Evolutionary conservation across 345 rosid genomes (phyloP).

Genomic region (Euphorbia pulcherrima): DNA sequence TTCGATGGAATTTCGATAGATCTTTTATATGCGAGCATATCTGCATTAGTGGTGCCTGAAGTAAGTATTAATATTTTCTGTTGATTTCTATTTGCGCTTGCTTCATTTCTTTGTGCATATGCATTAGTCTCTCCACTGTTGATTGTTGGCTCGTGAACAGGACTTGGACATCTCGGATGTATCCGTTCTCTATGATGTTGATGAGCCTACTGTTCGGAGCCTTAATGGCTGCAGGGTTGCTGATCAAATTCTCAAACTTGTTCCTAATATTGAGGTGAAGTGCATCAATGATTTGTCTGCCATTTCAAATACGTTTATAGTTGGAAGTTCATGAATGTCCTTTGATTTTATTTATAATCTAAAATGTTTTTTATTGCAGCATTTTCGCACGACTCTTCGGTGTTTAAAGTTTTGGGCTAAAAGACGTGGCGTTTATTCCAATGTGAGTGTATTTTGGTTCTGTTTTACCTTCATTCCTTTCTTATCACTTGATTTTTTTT

Average conservation of each 20-base stretch:
- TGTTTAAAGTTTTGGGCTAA: constrained; percentile 72
- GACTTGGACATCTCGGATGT: constrained; percentile 75
- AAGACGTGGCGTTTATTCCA: constrained; percentile 69
- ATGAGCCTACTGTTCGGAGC: constrained; percentile 89
- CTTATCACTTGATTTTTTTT: not conserved
- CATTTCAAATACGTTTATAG: not conserved
- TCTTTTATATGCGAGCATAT: constrained; percentile 89
- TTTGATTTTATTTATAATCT: not conserved
- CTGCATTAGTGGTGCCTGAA: constrained; percentile 74
- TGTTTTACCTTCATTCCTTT: not conserved
- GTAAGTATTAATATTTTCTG: constrained; percentile 37
- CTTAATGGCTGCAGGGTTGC: constrained; percentile 99
- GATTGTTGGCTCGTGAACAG: constrained; percentile 37
- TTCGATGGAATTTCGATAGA: constrained; percentile 86
- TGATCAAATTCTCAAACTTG: constrained; percentile 86
- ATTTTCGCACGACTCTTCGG: constrained; percentile 55
- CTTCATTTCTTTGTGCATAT: not conserved
- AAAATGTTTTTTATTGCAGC: constrained; percentile 38
- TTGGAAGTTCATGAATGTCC: not conserved
- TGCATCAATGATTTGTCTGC: constrained; percentile 3
- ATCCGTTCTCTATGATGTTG: constrained; percentile 64
- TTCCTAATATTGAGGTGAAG: constrained; percentile 81
- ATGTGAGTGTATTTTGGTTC: constrained; percentile 33
- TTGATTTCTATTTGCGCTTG: not conserved
- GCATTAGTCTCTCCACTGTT: not conserved